Base-by-base conservation (phyloP, 1,284 basidiomycete genomes). In the Schizophyllum commune region DNA sequence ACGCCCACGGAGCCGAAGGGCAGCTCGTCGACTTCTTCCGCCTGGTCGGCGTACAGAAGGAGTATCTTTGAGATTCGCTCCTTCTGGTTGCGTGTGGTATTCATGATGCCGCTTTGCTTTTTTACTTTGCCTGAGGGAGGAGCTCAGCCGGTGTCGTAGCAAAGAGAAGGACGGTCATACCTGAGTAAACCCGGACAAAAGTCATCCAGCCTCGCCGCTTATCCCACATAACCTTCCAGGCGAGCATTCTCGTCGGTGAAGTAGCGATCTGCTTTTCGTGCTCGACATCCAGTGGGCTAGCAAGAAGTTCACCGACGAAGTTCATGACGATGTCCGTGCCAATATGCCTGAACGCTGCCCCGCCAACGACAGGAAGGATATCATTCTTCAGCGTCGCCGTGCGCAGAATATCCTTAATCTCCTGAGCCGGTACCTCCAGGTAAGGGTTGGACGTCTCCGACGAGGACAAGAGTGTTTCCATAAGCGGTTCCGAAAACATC, bases 141-240 rank as follows among this genome's bases (percentile, higher is more conserved):
- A 19, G 47, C 34, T 61, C 64, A 58, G 32, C 57, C 58, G 58
- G 53, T 4, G 53, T 20, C 4, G 53, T 20, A 22, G 19, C 32
- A 8, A 52, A 32, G 20, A 32, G 33, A 17, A 20, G 13, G 17
- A 34, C 55, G 51, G 20, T 1, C 68, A 77, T 71, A 87, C 92
- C 92, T 60, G 92, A 92, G 70, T 96, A 96, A 21, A 96, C 83
- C 22, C 93, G 81, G 39, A 96, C 87, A 69, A 94, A 96, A 0
- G 93, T 95, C 85, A 94, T 92, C 85, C 93, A 95, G 15, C 93
- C 93, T 65, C 82, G 83, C 63, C 83, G 83, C 65, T 86, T 87
- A 71, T 95, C 91, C 89, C 91, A 94, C 22, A 80, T 81, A 19
- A 96, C 92, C 71, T 96, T 96, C 91, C 94, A 96, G 0, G 91